Base-by-base conservation (phyloP, 2,329 filamentous ascomycete genomes). In the Venturia pyrina region DNA sequence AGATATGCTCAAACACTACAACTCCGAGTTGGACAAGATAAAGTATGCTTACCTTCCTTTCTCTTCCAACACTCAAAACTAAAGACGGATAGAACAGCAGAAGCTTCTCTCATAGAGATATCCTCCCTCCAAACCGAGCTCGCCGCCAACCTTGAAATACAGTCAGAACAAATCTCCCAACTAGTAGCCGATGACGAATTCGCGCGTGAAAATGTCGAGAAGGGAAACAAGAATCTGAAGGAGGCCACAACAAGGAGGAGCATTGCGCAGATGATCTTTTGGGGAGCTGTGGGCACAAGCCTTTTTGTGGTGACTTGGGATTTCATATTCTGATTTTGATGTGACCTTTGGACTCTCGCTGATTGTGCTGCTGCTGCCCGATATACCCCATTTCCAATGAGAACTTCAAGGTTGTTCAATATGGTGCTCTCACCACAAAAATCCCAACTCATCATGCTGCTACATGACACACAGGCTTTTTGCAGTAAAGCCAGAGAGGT, bases 11-110 rank as follows among this genome's bases (percentile, higher is more conserved):
- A 90, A 89, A 76, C 90, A 96, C 77, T 96, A 96, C 76, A 91
- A 97, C 76, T 91, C 89, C 78, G 92, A 90, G n/a, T 80, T 98
- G 74, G 89, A 93, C 76, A 95, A 98, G 83, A 91, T 98, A 70
- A 90, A 89, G 90, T 96, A 84, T 96, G 84, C 65, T 89, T 83
- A 24, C 15, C 41, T 44, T 32, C 44, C 11, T n/a, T 46, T 46
- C 32, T 32, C 8, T 43, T 50, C 28, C 28, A 41, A 37, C 13
- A 11, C 40, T 17, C 28, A 21, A 40, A 34, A 63, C 73, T 74
- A 66, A 75, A 65, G 37, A 8, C 46, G 24, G 13, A 8, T 72
- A 96, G 91, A 72, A 89, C 89, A 34, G 92, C 92, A 0, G 92
- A 99, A 75, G 91, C 90, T 74, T 96, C 92, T 0, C 83, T 99